Percentiles rank a stretch among this genome's conserved stretches.
These are phyloP conservation scores for Arthrocladium fulminans DNA, from an alignment of 2,329 filamentous ascomycete genomes.

Conservation along the genomic window DNA sequence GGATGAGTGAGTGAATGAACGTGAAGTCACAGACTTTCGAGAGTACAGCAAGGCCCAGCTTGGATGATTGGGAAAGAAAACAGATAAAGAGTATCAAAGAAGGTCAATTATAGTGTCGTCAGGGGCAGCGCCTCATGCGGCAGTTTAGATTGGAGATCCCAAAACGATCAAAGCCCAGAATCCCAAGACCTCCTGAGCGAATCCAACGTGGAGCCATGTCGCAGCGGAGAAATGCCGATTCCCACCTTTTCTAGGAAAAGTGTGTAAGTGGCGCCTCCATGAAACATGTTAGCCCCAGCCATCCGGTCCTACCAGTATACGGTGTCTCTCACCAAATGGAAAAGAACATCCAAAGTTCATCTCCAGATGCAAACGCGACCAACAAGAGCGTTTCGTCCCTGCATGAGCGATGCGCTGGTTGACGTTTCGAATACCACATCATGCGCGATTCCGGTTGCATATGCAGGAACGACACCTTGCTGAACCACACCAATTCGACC, in stretches of 20 bases:
- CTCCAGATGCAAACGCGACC: neutral
- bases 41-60: slow-evolving; percentile 8
- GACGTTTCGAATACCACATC: neutral
- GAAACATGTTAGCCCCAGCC: neutral
- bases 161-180: slow-evolving; percentile 6
- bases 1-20: slow-evolving; percentile 15
- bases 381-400: neutral
- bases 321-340: neutral
- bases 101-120: slow-evolving; percentile 6
- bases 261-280: slow-evolving; percentile 7
- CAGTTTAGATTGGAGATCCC: slow-evolving; percentile 3
- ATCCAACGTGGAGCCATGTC: neutral
- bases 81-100: slow-evolving; percentile 7
- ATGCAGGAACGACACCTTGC: neutral
- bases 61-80: slow-evolving; percentile 10
- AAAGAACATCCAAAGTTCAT: slow-evolving; percentile 2
- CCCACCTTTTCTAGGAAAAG: neutral
- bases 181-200: slow-evolving; percentile 5
- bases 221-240: slow-evolving; percentile 6
- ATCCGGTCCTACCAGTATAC: neutral
- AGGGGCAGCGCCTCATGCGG: slow-evolving; percentile 6
- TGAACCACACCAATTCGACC: too few relatives aligned
- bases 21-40: slow-evolving; percentile 19
- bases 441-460: neutral
- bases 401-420: neutral